Percentiles rank a stretch among this genome's conserved stretches.
Conservation (phyloP, 176 grass and related monocot genomes). For the Oryza meyeriana region DNA sequence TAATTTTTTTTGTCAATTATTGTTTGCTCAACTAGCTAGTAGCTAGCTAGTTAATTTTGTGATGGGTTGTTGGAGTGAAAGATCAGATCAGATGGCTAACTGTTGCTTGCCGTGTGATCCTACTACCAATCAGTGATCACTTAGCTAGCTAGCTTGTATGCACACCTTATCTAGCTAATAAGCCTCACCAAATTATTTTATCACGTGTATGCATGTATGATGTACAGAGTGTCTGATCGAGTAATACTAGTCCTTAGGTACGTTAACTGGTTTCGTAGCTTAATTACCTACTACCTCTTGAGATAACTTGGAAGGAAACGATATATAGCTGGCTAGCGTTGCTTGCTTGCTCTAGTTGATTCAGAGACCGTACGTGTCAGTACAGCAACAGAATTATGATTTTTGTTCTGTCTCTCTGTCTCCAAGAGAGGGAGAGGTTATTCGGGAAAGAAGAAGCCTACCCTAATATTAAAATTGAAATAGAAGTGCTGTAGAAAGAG, state of each 20-base stretch:
- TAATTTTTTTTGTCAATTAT: background rate
- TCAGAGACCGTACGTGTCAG: background rate
- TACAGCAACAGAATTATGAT: background rate
- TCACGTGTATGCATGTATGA: background rate
- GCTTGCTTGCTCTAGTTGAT: background rate
- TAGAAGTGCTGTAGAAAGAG: too few relatives aligned
- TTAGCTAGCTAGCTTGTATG: background rate
- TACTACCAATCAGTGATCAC: background rate
- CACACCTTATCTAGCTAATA: conserved; percentile 7
- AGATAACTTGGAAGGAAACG: conserved; percentile 5
- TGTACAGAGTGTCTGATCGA: background rate
- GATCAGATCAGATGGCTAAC: background rate
- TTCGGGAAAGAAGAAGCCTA: too few relatives aligned
- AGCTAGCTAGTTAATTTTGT: background rate
- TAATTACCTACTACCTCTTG: background rate
- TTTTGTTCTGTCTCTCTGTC: too few relatives aligned
- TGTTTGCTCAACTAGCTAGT: background rate
- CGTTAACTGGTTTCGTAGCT: background rate
- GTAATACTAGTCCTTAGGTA: background rate
- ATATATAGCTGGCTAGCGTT: too few relatives aligned
- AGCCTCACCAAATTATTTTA: background rate
- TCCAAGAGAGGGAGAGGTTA: too few relatives aligned
- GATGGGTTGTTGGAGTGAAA: background rate
- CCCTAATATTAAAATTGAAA: too few relatives aligned
- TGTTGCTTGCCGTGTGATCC: conserved; percentile 29